These are phyloP conservation scores for Camillea tinctor DNA, from an alignment of 2,329 filamentous ascomycete species.

Conservation along the genomic window DNA sequence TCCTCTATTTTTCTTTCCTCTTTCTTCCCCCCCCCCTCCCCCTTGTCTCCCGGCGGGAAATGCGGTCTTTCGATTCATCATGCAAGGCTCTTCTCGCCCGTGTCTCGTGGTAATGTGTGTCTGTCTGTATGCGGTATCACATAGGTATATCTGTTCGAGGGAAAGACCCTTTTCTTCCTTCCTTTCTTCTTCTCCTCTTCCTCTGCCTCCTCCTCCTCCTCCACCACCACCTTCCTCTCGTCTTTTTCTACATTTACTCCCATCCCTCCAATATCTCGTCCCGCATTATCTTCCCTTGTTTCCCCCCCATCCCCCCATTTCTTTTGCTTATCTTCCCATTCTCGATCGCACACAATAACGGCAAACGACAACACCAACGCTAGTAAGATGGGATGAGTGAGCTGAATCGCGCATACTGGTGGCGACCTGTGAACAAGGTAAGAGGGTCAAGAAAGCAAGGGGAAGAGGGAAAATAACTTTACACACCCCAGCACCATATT, in stretches of 20 bases:
- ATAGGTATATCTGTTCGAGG: not conserved
- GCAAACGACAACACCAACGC: no score
- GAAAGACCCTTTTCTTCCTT: not conserved
- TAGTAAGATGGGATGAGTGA: not conserved
- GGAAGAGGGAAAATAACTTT: not conserved
- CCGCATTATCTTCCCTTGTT: not conserved
- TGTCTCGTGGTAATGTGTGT: not conserved
- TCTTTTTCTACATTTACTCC: no score
- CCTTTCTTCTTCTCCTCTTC: not conserved
- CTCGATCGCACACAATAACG: not conserved
- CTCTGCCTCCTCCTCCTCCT: not conserved
- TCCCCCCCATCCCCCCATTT: no score
- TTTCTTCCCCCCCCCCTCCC: not conserved
- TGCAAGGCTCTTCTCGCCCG: not conserved
- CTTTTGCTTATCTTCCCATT: not conserved
- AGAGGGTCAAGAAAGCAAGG: not conserved
- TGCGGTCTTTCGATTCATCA: not conserved
- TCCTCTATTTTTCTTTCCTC: not conserved
- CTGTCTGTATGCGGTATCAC: not conserved
- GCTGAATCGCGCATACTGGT: not conserved
- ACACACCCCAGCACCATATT: not conserved
- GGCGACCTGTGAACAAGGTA: not conserved
- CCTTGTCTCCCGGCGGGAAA: not conserved
- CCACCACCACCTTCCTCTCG: not conserved
- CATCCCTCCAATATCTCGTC: no score